Base-by-base conservation (phyloP, 495 filamentous ascomycete genomes). In the Aspergillus bridgeri region DNA sequence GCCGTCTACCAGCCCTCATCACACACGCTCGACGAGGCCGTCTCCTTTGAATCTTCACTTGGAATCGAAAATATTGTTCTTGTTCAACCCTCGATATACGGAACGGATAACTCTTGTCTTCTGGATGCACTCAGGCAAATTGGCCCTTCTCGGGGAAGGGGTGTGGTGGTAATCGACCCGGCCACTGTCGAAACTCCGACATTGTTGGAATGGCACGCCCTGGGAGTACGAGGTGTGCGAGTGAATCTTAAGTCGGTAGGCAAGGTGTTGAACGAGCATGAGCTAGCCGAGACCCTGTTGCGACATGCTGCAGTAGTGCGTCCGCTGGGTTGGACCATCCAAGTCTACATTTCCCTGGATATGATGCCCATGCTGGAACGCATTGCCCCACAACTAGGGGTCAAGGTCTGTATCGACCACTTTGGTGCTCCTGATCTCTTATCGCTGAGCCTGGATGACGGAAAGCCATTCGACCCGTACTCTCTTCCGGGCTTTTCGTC, bases 51-150 rank as follows among this genome's bases (percentile, higher is more conserved):
- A 52, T 68, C 72, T 0, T 53, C 66, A 8, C 54, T 78, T 0
- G 70, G 75, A 1, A 62, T 81, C 9, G 60, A 71, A 46, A 78
- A 79, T 38, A 60, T 79, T 17, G 76, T 81, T 24, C 69, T 82
- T 47, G 79, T 83, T 5, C 79, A 82, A 51, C 79, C 79, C 4
- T 79, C 77, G 13, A 70, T 78, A 51, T 83, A 82, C 57, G 79
- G 78, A 46, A 68, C 65, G 20, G 76, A 83, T 61, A 81, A 83
- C 48, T 75, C 75, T n/a, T 83, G 79, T 59, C 67, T 81, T 11
- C 61, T 83, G 21, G 72, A 78, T 48, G 76, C 77, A 9, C 67
- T 82, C 5, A 49, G 57, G 18, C 59, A 61, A 48, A 47, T 79
- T 42, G 76, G 75, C 5, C 73, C 75, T 21, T 66, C 66, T 25